Percentiles rank a stretch among this genome's conserved stretches.
phyloP scores from a whole-genome alignment of 1,284 basidiomycete genomes.

The Austroboletus sp. region DNA sequence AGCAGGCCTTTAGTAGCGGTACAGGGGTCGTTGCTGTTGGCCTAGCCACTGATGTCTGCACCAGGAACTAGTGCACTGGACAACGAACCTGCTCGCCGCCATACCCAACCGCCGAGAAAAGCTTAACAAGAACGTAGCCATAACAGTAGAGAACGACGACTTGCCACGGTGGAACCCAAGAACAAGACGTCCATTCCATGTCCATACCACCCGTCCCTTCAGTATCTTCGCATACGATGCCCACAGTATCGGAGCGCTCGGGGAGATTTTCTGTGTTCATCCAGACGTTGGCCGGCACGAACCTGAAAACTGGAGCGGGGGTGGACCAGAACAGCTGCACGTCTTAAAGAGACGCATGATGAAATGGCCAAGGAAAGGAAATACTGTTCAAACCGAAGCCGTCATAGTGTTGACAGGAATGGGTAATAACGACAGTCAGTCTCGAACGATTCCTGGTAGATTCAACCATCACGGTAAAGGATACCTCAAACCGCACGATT shows the following conservation, averaged over 20 bases:
- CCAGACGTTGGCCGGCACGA: constrained; percentile 19
- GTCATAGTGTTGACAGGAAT: constrained; percentile 14
- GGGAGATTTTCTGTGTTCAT: constrained; percentile 14
- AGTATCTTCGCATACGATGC: background rate
- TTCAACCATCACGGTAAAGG: no score
- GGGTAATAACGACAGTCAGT: constrained; percentile 12
- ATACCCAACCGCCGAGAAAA: constrained; percentile 11
- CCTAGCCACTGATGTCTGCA: no score
- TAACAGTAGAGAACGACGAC: background rate
- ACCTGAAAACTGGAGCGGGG: background rate
- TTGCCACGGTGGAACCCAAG: background rate
- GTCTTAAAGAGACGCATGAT: background rate
- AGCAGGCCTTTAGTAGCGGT: no score
- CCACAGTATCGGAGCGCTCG: background rate
- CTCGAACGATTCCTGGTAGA: constrained; percentile 8
- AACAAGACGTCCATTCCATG: constrained; percentile 9
- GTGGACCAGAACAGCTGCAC: background rate
- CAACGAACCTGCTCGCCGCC: constrained; percentile 16
- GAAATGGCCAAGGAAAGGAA: constrained; percentile 5
- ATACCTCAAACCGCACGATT: constrained; percentile 2
- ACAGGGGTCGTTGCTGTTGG: no score
- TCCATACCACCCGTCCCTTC: constrained; percentile 8
- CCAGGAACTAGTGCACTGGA: no score
- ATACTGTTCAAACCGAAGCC: background rate
- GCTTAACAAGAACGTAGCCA: no score